Base-by-base conservation (phyloP, 2,329 filamentous ascomycete species). In the Alternaria hordeiaustralica region DNA sequence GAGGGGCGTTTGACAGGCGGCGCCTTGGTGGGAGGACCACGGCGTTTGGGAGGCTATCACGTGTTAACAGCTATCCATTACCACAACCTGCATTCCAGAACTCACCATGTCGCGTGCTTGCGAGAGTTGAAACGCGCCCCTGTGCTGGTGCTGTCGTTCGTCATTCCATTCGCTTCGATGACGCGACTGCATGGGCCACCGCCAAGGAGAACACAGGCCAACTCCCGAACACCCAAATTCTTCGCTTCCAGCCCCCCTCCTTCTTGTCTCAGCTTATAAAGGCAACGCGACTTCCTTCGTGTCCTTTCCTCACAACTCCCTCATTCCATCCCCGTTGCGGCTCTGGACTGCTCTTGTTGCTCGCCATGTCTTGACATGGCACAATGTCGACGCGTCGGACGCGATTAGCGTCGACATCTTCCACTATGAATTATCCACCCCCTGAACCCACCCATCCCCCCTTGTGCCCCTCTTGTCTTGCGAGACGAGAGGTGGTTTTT, bases 1-100 rank as follows among this genome's bases (percentile, higher is more conserved):
- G 94, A 97, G 75, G 89, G 89, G 66, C 92, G 91, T 60, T 76
- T 75, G 2, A 68, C 55, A 21, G 68, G 65, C 44, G 64, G 60
- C 41, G 68, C 65, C 49, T 70, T 75, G 10, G 44, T 60, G n/a
- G 72, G 55, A 47, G 69, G 58, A 26, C 72, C 69, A 59, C 71
- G 72, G 45, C 77, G 75, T 59, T 73, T 78, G 20, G 75, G 69
- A 15, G 76, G 75, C 78, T 80, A 36, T 21, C 15, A 7, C 12
- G 26, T 36, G 9, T 70, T n/a, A 66, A 57, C 15, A 46, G 15
- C 13, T 28, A 20, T 9, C 21, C 13, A 20, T 1, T 2, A 23
- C 3, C 12, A 5, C 8, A 3, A 12, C 41, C n/a, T 8, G 33
- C 6, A 20, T 15, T 15, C 4, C 12, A 6, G 15, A 11, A 57